These are phyloP conservation scores for Dichotomopilus funicola DNA, from an alignment of 2,329 filamentous ascomycete species.

Conservation along the genomic window DNA sequence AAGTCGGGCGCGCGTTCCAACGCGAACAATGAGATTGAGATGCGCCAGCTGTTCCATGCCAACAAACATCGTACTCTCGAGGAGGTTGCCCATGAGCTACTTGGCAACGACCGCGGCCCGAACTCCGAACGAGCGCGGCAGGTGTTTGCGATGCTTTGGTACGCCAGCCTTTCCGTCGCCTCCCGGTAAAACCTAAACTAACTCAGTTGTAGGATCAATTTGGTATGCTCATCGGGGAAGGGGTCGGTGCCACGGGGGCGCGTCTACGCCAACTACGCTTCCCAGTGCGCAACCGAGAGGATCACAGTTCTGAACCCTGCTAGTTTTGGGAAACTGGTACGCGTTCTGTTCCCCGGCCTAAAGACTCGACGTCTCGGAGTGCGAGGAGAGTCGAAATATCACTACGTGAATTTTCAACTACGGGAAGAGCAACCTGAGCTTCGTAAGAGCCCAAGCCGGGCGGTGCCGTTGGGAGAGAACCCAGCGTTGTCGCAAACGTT, in stretches of 20 bases:
- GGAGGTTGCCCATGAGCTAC: slow-evolving; percentile 68
- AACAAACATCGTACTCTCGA: slow-evolving; percentile 62
- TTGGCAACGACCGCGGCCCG: slow-evolving; percentile 71
- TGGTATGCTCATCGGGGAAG: slow-evolving; percentile 66
- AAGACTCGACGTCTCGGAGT: slow-evolving; percentile 89
- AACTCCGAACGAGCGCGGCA: slow-evolving; percentile 79
- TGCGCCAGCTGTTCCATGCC: slow-evolving; percentile 65
- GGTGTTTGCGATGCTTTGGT: slow-evolving; percentile 87
- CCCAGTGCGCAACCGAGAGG: slow-evolving; percentile 83
- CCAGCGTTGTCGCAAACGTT: slow-evolving; percentile 43
- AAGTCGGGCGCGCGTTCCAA: slow-evolving; percentile 59
- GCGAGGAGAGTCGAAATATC: slow-evolving; percentile 95
- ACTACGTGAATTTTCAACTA: slow-evolving; percentile 69
- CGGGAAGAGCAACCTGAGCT: slow-evolving; percentile 50
- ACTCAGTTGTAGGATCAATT: slow-evolving; percentile 55
- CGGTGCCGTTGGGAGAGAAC: slow-evolving; percentile 44
- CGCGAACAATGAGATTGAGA: slow-evolving; percentile 74
- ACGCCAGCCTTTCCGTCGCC: slow-evolving; percentile 28
- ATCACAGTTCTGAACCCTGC: slow-evolving; percentile 95
- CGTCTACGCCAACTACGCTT: slow-evolving; percentile 93
- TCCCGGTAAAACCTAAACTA: background rate
- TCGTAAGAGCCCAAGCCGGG: slow-evolving; percentile 39
- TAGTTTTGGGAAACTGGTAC: slow-evolving; percentile 94
- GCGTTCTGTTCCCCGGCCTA: slow-evolving; percentile 91
- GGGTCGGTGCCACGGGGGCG: slow-evolving; percentile 85